These are phyloP conservation scores for Trichophyton mentagrophytes DNA, from an alignment of 2,329 filamentous ascomycete genomes.

Conservation along the genomic window DNA sequence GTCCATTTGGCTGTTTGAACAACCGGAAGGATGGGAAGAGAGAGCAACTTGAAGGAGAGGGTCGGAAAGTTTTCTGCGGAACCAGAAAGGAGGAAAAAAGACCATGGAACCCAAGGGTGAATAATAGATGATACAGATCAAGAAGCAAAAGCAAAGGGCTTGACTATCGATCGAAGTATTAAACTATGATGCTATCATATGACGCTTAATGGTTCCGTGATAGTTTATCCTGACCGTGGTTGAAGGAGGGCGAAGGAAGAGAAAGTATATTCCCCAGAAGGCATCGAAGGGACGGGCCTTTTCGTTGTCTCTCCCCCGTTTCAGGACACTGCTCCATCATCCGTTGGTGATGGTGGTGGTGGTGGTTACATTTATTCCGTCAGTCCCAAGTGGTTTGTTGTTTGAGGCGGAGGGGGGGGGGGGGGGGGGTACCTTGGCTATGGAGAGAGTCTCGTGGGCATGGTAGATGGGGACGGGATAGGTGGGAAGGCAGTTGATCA, in stretches of 20 bases:
- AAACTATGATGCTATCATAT: background rate
- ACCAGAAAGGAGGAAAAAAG: background rate
- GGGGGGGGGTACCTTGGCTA: background rate
- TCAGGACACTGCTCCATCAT: background rate
- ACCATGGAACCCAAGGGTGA: background rate
- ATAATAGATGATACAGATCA: background rate
- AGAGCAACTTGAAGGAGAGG: background rate
- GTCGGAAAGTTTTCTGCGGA: background rate
- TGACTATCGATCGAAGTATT: background rate
- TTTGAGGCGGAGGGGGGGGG: background rate
- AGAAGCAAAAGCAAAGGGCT: background rate
- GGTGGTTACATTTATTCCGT: background rate
- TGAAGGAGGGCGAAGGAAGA: background rate
- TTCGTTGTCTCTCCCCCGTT: background rate
- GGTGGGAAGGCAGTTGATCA: background rate
- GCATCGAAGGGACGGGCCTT: background rate
- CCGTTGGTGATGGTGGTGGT: background rate
- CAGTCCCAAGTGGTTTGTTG: background rate
- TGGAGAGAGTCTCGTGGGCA: background rate
- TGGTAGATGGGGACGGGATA: background rate
- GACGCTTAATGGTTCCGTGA: background rate
- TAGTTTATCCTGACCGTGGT: background rate
- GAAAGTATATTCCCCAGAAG: background rate
- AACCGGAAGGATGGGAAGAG: background rate
- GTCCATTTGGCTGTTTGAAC: background rate